Conservation (phyloP, 441 rosid species). For the Manihot esculenta region DNA sequence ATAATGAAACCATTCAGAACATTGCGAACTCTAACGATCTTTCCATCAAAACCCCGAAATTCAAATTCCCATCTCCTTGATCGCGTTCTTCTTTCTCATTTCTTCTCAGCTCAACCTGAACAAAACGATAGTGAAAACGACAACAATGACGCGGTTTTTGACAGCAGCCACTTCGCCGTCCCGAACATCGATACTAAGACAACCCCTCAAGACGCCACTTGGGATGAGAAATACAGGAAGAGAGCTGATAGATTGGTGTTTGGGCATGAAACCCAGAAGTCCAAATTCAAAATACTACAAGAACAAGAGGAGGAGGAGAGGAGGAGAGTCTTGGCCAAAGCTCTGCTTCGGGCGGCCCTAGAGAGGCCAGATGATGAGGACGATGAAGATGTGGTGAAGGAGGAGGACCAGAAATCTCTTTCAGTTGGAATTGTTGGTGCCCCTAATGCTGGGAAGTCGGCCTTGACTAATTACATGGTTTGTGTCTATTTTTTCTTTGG, state of each 20-base stretch:
- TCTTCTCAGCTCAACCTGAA: slow-evolving; percentile 61
- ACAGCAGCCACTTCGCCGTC: slow-evolving; percentile 53
- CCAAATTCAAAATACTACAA: slow-evolving; percentile 24
- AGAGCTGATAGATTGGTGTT: slow-evolving; percentile 55
- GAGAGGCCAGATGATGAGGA: slow-evolving; percentile 64
- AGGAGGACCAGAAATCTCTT: slow-evolving; percentile 93
- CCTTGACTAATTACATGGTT: slow-evolving; percentile 83
- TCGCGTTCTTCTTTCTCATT: slow-evolving; percentile 30
- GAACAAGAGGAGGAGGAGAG: slow-evolving; percentile 43
- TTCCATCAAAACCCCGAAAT: slow-evolving; percentile 19
- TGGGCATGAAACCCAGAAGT: slow-evolving; percentile 40
- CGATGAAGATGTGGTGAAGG: slow-evolving; percentile 62
- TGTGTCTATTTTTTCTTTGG: slow-evolving; percentile 14
- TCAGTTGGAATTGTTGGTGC: slow-evolving; percentile 94
- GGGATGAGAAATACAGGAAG: slow-evolving; percentile 66
- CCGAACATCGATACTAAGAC: slow-evolving; percentile 22
- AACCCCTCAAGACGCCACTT: slow-evolving; percentile 38
- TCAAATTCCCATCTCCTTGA: slow-evolving; percentile 13
- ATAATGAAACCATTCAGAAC: slow-evolving; percentile 56
- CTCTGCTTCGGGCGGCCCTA: slow-evolving; percentile 76
- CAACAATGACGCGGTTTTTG: slow-evolving; percentile 50
- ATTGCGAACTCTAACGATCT: slow-evolving; percentile 31
- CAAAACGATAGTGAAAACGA: slow-evolving; percentile 39
- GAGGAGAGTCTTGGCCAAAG: slow-evolving; percentile 64
- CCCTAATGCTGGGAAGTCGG: slow-evolving; percentile 93